Percentiles rank a stretch among this genome's conserved stretches.
Conservation (phyloP, 192 early-diverging fungal genomes). For the Coemansia sp. region DNA sequence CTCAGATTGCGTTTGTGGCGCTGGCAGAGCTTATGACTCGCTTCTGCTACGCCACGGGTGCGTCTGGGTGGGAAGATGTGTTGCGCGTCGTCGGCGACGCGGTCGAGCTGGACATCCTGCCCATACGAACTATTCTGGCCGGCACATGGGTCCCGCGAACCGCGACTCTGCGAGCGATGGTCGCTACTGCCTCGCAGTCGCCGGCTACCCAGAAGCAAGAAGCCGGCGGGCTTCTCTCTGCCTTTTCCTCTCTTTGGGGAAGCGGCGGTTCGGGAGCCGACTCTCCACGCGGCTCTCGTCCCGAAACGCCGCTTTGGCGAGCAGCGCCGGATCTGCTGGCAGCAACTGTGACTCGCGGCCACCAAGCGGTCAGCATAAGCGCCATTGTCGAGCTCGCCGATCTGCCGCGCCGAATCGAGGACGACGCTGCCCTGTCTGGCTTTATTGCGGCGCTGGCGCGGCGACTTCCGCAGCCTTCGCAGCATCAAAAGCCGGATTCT, state of each 20-base stretch:
- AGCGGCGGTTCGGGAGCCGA: constrained; percentile 10
- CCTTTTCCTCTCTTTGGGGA: constrained; percentile 49
- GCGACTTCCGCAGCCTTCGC: constrained; percentile 29
- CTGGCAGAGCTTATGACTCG: constrained; percentile 61
- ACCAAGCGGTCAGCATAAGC: constrained; percentile 29
- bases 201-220: constrained; percentile 6
- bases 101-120: constrained; percentile 34
- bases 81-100: constrained; percentile 66
- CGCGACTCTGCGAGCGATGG: constrained; percentile 35
- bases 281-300: constrained; percentile 4
- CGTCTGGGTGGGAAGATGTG: constrained; percentile 56
- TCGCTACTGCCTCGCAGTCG: constrained; percentile 10
- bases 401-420: constrained; percentile 4
- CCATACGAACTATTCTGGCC: constrained; percentile 12
- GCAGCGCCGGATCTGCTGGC: constrained; percentile 33
- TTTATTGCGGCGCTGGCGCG: constrained; percentile 29
- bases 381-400: constrained; percentile 15
- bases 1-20: constrained; percentile 88
- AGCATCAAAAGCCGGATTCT: constrained; percentile 8
- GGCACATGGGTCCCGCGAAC: constrained; percentile 42
- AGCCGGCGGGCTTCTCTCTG: constrained; percentile 37
- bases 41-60: constrained; percentile 64
- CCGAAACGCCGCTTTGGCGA: constrained; percentile 40
- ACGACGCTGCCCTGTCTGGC: constrained; percentile 11
- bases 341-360: constrained; percentile 15